Base-by-base conservation (phyloP, 202 grass and related monocot genomes). In the Setaria italica region DNA sequence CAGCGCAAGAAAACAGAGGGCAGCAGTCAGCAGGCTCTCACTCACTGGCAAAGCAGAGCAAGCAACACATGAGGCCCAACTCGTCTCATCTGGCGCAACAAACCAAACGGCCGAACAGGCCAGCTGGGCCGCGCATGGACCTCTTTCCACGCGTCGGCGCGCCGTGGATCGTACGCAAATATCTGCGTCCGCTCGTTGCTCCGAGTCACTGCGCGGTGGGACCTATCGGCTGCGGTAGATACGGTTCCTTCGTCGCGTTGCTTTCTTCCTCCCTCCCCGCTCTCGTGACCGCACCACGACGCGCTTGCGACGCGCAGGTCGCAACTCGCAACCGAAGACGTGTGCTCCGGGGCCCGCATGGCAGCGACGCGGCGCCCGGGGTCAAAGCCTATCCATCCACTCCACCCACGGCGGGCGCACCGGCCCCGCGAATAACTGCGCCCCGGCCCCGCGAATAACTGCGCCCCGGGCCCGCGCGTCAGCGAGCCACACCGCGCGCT, bases 131-230 rank as follows among this genome's bases (percentile, higher is more conserved):
- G 37, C 37, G 15, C 21, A 13, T 58, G 30, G 0, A 9, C 11
- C 55, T 15, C 77, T 1, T 1, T 35, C 2, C 82, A 69, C 82
- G 49, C 72, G 82, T 67, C 62, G 6, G 10, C 62, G 2, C 82
- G 10, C 9, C 83, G 83, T 85, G 6, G 39, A 33, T 78, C 19
- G 29, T 30, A 85, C 83, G 83, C 83, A 55, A 75, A 75, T 10
- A 75, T 75, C 32, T 3, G 4, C 16, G 72, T 56, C 72, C 72
- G 50, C 0, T 55, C 72, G 72, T 32, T 11, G 2, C 6, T 1
- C 5, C 19, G 1, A 0, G 17, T 77, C 74, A 62, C 74, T 77
- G 37, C 35, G 1, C 35, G 5, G 55, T 62, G 74, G 55, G 74
- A n/a, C 35, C 39, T 41, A 41, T 5, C 53, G 2, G 2, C 0